Evolutionary conservation across 2,329 filamentous ascomycete species (phyloP), one percentile per base, ranked within the genome.

Genomic region (Drechslerella coelobrocha): DNA sequence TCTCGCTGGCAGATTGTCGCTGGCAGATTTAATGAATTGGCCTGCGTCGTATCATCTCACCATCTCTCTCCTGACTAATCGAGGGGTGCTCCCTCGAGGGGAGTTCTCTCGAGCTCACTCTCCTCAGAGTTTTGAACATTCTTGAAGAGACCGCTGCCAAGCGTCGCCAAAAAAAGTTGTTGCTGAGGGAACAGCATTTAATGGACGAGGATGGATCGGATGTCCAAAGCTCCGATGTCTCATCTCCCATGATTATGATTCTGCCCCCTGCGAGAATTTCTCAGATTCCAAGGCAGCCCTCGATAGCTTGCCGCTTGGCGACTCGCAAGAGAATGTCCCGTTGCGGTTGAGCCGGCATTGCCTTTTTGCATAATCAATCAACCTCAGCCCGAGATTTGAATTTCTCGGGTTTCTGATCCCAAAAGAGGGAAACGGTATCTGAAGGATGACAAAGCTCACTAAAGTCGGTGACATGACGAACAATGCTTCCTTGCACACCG

Each of bases 241-340:
- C 34, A 39, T 39, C 34, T 39, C 34, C 34, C 34, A 39, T 39
- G 34, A 39, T 39, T n/a, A 39, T 69, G 24, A 34, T 47, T 61
- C 34, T 39, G 43, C 51, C 63, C 65, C 65, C 57, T 69, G 65
- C 48, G 52, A 56, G 52, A 69, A 41, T 47, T 61, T 68, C 45
- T 47, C 23, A 62, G 61, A 53, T 69, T 68, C 37, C 21, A 57
- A 54, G 53, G 62, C 55, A 61, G 27, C 26, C 24, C 26, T 52
- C 60, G 50, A 39, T 45, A 27, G 52, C 43, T 68, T 53, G 37
- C 43, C 39, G 59, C 34, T 14, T 39, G 4, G 34, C 12, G 12
- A 3, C 34, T 39, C 12, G 12, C 12, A 39, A n/a, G 17, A 39
- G 34, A 39, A 39, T 39, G 34, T 14, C 34, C 17, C 12, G 4